Evolutionary conservation across 2,329 filamentous ascomycete species (phyloP).

Genomic region (Neospermospora avenae): DNA sequence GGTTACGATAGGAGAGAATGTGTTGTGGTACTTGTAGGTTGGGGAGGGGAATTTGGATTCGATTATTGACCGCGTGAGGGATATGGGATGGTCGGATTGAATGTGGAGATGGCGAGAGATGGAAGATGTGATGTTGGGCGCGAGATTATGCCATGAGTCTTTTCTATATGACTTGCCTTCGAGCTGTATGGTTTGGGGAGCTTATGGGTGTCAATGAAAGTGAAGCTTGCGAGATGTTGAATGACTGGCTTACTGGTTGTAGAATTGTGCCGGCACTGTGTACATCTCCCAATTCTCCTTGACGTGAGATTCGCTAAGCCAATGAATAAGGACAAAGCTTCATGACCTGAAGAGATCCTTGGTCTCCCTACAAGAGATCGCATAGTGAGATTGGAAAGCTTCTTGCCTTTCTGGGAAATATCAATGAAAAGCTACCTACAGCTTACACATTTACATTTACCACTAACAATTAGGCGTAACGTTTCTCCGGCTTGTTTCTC

Average conservation of each 20-base stretch:
- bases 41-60: conserved; percentile 79
- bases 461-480: conserved; percentile 10
- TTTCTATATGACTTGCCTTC: conserved; percentile 57
- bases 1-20: conserved; percentile 78
- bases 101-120: conserved; percentile 80
- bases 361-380: conserved; percentile 21
- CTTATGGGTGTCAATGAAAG: conserved; percentile 3
- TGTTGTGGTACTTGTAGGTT: conserved; percentile 72
- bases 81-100: conserved; percentile 84
- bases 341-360: conserved; percentile 19
- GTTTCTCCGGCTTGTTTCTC: conserved; percentile 16
- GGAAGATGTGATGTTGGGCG: conserved; percentile 69
- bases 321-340: conserved; percentile 30
- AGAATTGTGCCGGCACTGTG: conserved; percentile 31
- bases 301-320: conserved; percentile 22
- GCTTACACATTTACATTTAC: neutral
- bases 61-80: conserved; percentile 88
- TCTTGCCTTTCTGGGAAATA: conserved; percentile 14
- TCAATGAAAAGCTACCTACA: neutral
- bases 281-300: conserved; percentile 21
- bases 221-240: neutral
- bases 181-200: conserved; percentile 15
- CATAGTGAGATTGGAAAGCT: conserved; percentile 24
- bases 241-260: conserved; percentile 25
- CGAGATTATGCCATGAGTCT: conserved; percentile 84